These are phyloP conservation scores for Heterobasidion parviporum DNA, from an alignment of 1,284 basidiomycete genomes.

Conservation along the genomic window DNA sequence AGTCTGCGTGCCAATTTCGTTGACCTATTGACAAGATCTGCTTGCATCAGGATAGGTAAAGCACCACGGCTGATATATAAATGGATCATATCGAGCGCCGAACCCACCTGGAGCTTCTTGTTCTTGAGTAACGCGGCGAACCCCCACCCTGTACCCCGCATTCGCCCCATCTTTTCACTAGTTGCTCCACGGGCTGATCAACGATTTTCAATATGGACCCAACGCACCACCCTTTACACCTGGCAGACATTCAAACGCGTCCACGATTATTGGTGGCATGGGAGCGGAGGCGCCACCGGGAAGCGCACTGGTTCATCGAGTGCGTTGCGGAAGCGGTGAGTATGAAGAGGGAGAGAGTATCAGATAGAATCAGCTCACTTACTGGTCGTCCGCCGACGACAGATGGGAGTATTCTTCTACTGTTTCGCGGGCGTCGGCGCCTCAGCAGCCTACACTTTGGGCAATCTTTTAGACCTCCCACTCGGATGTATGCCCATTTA, in stretches of 20 bases:
- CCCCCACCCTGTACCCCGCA: too few species aligned
- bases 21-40: too few species aligned
- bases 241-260: conserved; percentile 22
- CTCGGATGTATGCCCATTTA: conserved; percentile 36
- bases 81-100: too few species aligned
- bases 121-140: too few species aligned
- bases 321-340: conserved; percentile 47
- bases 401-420: conserved; percentile 33
- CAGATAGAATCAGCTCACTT: neutral
- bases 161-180: too few species aligned
- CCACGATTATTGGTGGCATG: conserved; percentile 33
- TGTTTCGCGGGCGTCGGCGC: conserved; percentile 54
- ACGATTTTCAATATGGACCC: neutral
- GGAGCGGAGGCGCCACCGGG: conserved; percentile 40
- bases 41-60: too few species aligned
- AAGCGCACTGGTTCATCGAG: conserved; percentile 41
- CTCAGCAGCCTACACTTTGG: conserved; percentile 40
- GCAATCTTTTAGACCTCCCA: conserved; percentile 29
- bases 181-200: too few species aligned
- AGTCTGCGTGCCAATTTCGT: too few species aligned
- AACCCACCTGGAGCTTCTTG: too few species aligned
- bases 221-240: conserved; percentile 1
- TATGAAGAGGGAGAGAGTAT: neutral
- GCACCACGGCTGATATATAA: too few species aligned
- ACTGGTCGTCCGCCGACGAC: conserved; percentile 21